These are phyloP conservation scores for Oryza rufipogon DNA, from an alignment of 176 grass and related monocot species.

Conservation along the genomic window DNA sequence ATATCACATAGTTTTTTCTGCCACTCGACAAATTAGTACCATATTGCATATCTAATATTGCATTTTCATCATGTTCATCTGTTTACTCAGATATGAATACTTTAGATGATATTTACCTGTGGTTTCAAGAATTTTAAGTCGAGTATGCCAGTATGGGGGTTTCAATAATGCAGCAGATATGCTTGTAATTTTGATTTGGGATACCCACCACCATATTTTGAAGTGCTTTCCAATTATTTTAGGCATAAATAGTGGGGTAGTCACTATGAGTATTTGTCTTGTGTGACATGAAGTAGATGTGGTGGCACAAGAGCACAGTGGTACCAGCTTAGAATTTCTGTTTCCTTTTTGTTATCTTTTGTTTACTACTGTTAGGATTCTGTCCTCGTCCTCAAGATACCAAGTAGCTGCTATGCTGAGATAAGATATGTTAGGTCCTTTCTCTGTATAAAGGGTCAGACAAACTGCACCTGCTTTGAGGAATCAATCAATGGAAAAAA, in stretches of 20 bases:
- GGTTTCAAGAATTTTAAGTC: not conserved
- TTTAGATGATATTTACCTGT: not conserved
- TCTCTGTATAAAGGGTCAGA: not conserved
- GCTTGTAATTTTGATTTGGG: constrained; percentile 12
- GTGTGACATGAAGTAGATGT: not conserved
- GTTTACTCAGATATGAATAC: constrained; percentile 30
- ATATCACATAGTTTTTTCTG: not conserved
- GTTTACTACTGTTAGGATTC: not conserved
- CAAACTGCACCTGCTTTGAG: not conserved
- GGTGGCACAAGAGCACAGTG: not conserved
- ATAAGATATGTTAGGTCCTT: not conserved
- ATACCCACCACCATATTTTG: not conserved
- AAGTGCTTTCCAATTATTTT: constrained; percentile 6
- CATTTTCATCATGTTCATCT: not conserved
- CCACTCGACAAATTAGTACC: constrained; percentile 9
- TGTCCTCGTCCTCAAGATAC: not conserved
- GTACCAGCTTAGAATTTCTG: not conserved
- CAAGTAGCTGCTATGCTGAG: not conserved
- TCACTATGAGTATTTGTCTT: not conserved
- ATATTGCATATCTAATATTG: not conserved
- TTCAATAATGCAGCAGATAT: constrained; percentile 6
- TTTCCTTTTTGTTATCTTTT: not conserved
- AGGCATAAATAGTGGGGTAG: not conserved
- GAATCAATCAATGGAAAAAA: not conserved
- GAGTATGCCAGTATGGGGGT: not conserved